Percentiles rank a stretch among this genome's conserved stretches.
Conservation (phyloP, 2,329 filamentous ascomycete species). For the Aspergillus hiratsukae region DNA sequence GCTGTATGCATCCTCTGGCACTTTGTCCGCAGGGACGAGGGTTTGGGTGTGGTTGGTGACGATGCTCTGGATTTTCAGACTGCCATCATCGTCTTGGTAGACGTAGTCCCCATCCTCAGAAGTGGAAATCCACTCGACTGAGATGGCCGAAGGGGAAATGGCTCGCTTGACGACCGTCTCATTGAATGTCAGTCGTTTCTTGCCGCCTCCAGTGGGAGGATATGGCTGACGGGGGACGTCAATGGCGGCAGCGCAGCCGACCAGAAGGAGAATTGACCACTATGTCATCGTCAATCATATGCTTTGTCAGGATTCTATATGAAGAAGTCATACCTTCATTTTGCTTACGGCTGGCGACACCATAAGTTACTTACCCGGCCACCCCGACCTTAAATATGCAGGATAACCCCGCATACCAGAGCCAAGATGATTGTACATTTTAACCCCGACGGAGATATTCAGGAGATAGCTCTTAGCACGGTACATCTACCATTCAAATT, state of each 20-base stretch:
- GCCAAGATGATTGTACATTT: background rate
- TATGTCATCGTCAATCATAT: background rate
- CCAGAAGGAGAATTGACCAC: constrained; percentile 7
- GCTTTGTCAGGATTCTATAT: background rate
- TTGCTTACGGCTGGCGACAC: background rate
- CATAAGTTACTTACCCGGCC: background rate
- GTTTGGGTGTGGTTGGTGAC: constrained; percentile 53
- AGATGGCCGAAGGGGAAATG: constrained; percentile 46
- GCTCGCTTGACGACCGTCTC: constrained; percentile 50
- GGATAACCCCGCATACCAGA: background rate
- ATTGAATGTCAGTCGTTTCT: constrained; percentile 57
- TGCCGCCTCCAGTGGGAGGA: constrained; percentile 54
- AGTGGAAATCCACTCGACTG: constrained; percentile 55
- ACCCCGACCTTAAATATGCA: background rate
- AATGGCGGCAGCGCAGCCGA: constrained; percentile 29
- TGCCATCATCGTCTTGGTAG: constrained; percentile 46
- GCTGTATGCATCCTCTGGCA: constrained; percentile 53
- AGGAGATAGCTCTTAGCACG: background rate
- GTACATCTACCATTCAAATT: background rate
- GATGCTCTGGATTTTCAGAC: constrained; percentile 59
- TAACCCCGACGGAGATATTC: background rate
- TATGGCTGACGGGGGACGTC: constrained; percentile 52
- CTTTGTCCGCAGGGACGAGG: constrained; percentile 55
- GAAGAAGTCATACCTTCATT: constrained; percentile 10
- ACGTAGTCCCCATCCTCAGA: constrained; percentile 61